phyloP scores from a whole-genome alignment of 306 rosid genomes.

The Corylus avellana region DNA sequence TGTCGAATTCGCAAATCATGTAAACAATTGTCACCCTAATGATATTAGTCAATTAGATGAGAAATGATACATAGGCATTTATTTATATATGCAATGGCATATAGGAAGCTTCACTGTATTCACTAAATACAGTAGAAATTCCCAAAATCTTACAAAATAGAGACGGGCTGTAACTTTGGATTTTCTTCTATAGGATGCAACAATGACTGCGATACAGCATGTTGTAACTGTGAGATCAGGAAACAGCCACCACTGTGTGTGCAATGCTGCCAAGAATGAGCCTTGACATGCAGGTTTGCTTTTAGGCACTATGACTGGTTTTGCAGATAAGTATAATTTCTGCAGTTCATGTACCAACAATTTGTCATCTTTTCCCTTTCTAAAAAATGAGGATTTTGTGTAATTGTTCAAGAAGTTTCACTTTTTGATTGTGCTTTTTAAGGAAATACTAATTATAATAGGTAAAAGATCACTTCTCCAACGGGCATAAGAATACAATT shows the following conservation, averaged over 20 bases:
- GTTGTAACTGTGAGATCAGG: slow-evolving; percentile 70
- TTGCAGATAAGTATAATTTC: not conserved
- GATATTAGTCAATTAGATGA: not conserved
- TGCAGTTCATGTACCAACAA: not conserved
- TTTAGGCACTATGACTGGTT: not conserved
- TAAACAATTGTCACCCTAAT: not conserved
- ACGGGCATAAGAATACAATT: slow-evolving; percentile 2
- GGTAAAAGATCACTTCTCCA: not conserved
- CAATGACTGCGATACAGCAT: slow-evolving; percentile 76
- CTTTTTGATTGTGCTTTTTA: not conserved
- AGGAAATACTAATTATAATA: not conserved
- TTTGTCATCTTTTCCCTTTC: not conserved
- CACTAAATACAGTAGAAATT: not conserved
- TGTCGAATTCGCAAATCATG: too few relatives aligned
- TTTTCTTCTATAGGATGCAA: slow-evolving; percentile 70
- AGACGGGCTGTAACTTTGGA: not conserved
- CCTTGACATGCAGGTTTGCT: slow-evolving; percentile 33
- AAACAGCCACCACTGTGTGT: slow-evolving; percentile 82
- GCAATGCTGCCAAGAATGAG: slow-evolving; percentile 64
- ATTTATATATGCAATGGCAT: too few relatives aligned
- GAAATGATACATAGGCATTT: too few relatives aligned
- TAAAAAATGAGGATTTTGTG: not conserved
- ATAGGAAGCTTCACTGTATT: not conserved
- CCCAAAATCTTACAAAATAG: not conserved
- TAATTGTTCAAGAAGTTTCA: not conserved